Evolutionary conservation across 2,329 filamentous ascomycete species (phyloP).

Genomic region (Didymella pomorum): DNA sequence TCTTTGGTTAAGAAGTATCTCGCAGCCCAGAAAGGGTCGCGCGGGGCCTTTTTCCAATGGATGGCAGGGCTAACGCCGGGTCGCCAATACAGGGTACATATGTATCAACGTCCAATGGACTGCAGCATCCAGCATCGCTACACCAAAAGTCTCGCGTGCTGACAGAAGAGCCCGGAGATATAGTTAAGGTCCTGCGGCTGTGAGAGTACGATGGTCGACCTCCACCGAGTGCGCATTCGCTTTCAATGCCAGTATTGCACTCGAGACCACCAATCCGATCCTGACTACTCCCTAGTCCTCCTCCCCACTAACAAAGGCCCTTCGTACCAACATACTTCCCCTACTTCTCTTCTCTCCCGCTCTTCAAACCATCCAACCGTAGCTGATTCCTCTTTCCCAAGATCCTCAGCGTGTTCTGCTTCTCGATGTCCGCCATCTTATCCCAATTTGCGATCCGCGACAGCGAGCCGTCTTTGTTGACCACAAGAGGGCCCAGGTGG

Average conservation of each 20-base stretch:
- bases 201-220: no score
- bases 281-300: no score
- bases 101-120: background rate
- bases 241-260: background rate
- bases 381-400: conserved; percentile 73
- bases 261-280: no score
- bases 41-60: background rate
- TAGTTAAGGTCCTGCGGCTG: no score
- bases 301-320: no score
- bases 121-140: no score
- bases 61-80: background rate
- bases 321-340: no score
- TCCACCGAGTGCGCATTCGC: background rate
- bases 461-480: conserved; percentile 75
- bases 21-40: background rate
- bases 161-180: no score
- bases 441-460: conserved; percentile 77
- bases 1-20: no score
- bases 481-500: conserved; percentile 75
- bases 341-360: conserved; percentile 12
- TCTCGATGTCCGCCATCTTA: conserved; percentile 74
- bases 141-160: no score
- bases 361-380: conserved; percentile 65
- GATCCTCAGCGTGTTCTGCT: conserved; percentile 70
- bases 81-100: background rate